These are phyloP conservation scores for Boeremia exigua DNA, from an alignment of 2,329 filamentous ascomycete genomes.

Conservation along the genomic window DNA sequence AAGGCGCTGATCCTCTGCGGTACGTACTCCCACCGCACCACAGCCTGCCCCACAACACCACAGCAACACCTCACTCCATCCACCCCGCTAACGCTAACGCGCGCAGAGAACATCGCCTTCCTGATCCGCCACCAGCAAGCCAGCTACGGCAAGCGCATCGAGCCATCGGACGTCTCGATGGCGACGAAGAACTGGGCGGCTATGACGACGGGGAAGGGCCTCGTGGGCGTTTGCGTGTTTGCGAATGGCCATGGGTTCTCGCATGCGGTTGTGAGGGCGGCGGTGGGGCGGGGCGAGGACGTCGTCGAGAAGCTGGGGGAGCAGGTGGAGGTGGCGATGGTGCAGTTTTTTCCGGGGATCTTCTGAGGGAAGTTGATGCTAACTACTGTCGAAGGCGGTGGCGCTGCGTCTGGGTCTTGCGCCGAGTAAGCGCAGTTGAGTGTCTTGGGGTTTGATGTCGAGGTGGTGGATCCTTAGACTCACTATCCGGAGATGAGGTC, in stretches of 20 bases:
- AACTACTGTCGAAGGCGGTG: too few relatives aligned
- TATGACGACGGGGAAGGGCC: not conserved
- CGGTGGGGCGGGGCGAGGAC: not conserved
- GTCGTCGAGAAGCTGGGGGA: not conserved
- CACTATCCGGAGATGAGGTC: too few relatives aligned
- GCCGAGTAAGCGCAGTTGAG: too few relatives aligned
- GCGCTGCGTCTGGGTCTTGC: too few relatives aligned
- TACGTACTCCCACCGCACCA: not conserved
- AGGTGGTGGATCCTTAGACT: too few relatives aligned
- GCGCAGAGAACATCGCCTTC: conserved; percentile 18
- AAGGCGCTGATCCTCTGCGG: conserved; percentile 10
- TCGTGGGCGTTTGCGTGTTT: conserved; percentile 9
- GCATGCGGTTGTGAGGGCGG: not conserved
- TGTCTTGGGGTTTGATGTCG: too few relatives aligned
- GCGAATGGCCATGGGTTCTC: conserved; percentile 12
- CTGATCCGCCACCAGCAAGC: conserved; percentile 19
- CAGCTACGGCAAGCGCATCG: conserved; percentile 15
- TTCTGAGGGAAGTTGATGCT: too few relatives aligned
- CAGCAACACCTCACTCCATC: too few relatives aligned
- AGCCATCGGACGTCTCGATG: conserved; percentile 9
- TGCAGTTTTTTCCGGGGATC: not conserved
- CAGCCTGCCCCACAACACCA: too few relatives aligned
- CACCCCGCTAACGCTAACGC: not conserved
- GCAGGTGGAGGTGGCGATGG: not conserved
- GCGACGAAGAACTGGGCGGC: conserved; percentile 11